Evolutionary conservation across 768 basidiomycete species (phyloP).

Genomic region (Hygrophorus pudorinus): DNA sequence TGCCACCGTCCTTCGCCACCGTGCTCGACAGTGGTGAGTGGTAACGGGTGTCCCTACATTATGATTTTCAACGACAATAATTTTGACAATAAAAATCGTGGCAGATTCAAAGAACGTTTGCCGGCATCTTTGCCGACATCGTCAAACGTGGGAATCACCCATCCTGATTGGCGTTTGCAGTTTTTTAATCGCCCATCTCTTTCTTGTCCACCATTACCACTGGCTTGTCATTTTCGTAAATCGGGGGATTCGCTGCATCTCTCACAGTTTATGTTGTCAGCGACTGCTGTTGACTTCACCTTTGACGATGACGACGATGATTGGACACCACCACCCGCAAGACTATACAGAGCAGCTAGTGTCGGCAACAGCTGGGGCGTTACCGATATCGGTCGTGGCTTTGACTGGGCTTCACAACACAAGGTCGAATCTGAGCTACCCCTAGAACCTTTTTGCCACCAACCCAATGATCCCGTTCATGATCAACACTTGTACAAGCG

Average conservation of each 20-base stretch:
- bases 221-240: not conserved
- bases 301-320: constrained; percentile 64
- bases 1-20: too few relatives aligned
- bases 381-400: constrained; percentile 76
- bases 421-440: constrained; percentile 18
- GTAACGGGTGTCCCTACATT: too few relatives aligned
- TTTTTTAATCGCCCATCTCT: too few relatives aligned
- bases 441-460: constrained; percentile 10
- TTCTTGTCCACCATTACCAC: not conserved
- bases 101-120: too few relatives aligned
- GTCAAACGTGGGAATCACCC: too few relatives aligned
- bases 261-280: constrained; percentile 44
- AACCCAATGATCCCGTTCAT: constrained; percentile 1
- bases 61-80: too few relatives aligned
- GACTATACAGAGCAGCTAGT: constrained; percentile 52
- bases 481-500: not conserved
- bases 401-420: constrained; percentile 50
- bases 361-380: constrained; percentile 78
- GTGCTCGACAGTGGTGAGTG: too few relatives aligned
- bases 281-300: constrained; percentile 45
- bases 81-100: too few relatives aligned
- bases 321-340: constrained; percentile 33
- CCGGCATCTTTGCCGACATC: too few relatives aligned
- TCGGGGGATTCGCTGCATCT: not conserved
- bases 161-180: too few relatives aligned